Evolutionary conservation across 2,329 filamentous ascomycete genomes (phyloP), one percentile per base, ranked within the genome.

Genomic region (Microdochium paspali): DNA sequence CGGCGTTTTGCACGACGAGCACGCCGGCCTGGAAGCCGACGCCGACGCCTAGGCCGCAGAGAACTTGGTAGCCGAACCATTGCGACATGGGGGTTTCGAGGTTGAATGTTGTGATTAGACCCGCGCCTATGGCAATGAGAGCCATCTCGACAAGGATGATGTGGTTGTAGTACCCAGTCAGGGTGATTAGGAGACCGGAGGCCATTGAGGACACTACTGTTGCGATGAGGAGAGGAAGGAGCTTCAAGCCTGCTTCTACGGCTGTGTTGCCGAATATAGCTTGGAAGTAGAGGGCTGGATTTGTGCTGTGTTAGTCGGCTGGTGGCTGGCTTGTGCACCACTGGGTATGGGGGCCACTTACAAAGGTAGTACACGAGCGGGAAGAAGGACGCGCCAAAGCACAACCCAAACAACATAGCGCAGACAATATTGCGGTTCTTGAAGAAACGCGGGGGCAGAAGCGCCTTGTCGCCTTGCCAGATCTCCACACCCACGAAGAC

Each of bases 41-140:
- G 32, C 72, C 72, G 24, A 76, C 67, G 24, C 77, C 79, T 2
- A 79, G 62, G 26, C 78, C 79, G 18, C 68, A 64, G 23, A 82
- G 57, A 39, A 77, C 71, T 57, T 80, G 77, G 58, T 75, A 80
- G 18, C 77, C 77, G 51, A 81, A 76, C 78, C 78, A 82, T 31
- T 68, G 62, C 12, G 61, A 58, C 1, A 72, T 59, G 1, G 68
- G 63, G 4, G 74, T 79, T 53, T 67, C 51, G 2, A 74, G 63
- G 26, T 62, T 59, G 10, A 80, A 69, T 0, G 75, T 80, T 1
- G 76, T 74, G 50, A 82, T 67, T 47, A 82, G 68, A 15, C 77
- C 79, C 2, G 66, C 60, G 9, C 77, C 76, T 47, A 79, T 58
- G 31, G 72, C 55, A 30, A 57, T 61, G 31, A 66, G 53, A 49